Evolutionary conservation across 345 rosid genomes (phyloP).

Genomic region (Heritiera fomes): DNA sequence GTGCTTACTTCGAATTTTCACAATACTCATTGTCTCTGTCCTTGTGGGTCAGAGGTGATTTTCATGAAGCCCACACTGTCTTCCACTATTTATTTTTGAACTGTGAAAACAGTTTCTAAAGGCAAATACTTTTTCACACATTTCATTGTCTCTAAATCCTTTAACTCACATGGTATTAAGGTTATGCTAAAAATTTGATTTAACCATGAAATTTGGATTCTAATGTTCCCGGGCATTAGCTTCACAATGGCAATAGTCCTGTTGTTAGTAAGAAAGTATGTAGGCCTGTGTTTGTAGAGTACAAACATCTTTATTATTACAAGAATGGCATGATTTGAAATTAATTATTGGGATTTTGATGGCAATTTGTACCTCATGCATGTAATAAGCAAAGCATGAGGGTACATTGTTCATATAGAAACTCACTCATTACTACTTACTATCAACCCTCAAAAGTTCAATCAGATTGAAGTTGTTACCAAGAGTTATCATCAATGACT

Average conservation of each 20-base stretch:
- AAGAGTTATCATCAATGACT: background rate
- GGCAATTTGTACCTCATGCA: background rate
- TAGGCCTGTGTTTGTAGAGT: too few species aligned
- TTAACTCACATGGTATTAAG: background rate
- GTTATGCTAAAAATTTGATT: background rate
- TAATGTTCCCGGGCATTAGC: background rate
- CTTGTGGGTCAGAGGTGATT: background rate
- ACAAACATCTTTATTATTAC: too few species aligned
- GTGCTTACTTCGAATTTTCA: constrained; percentile 5
- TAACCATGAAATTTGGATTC: background rate
- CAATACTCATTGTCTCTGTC: constrained; percentile 4
- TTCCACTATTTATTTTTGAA: background rate
- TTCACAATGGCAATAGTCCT: constrained; percentile 10
- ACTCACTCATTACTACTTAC: background rate
- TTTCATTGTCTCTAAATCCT: background rate
- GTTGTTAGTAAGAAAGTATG: background rate
- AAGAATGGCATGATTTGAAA: background rate
- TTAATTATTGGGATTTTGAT: background rate
- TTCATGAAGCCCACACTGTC: constrained; percentile 11
- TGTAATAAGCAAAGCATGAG: background rate
- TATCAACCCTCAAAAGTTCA: background rate
- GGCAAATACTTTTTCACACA: background rate
- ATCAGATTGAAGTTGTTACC: background rate
- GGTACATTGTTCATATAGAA: background rate
- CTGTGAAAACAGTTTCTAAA: background rate